Evolutionary conservation across 75 land plant genomes (phyloP).

Genomic region (Cunninghamia lanceolata): DNA sequence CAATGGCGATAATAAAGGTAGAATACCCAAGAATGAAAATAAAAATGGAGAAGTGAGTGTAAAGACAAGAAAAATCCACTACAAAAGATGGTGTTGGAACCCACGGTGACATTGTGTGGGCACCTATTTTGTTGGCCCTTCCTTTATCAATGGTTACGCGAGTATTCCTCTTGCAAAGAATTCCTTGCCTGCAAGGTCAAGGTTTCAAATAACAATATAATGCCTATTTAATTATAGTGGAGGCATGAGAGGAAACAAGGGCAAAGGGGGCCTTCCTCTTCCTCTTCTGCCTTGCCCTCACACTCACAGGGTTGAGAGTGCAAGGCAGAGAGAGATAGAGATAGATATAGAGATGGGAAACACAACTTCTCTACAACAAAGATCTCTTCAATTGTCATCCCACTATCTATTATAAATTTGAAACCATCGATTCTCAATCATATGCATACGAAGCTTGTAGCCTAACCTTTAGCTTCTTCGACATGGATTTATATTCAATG

Average conservation of each 20-base stretch:
- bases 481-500: too few species aligned
- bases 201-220: conserved; percentile 46
- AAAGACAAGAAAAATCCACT: background rate
- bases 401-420: too few species aligned
- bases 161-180: conserved; percentile 57
- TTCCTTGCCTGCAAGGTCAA: conserved; percentile 87
- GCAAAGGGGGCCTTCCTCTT: background rate
- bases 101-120: conserved; percentile 83
- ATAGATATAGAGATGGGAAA: too few species aligned
- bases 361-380: conserved; percentile 23
- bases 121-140: conserved; percentile 94
- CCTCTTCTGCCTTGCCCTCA: conserved; percentile 53
- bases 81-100: conserved; percentile 53
- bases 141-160: conserved; percentile 73
- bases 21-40: background rate
- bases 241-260: conserved; percentile 24
- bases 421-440: too few species aligned
- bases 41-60: background rate
- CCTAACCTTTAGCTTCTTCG: too few species aligned
- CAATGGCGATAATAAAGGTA: background rate
- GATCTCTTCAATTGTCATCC: too few species aligned
- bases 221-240: conserved; percentile 88
- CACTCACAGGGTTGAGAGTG: conserved; percentile 60
- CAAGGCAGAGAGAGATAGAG: conserved; percentile 47
- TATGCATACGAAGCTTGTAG: too few species aligned